Conservation (phyloP, 2,329 filamentous ascomycete species). For the Epichloe coenophiala region DNA sequence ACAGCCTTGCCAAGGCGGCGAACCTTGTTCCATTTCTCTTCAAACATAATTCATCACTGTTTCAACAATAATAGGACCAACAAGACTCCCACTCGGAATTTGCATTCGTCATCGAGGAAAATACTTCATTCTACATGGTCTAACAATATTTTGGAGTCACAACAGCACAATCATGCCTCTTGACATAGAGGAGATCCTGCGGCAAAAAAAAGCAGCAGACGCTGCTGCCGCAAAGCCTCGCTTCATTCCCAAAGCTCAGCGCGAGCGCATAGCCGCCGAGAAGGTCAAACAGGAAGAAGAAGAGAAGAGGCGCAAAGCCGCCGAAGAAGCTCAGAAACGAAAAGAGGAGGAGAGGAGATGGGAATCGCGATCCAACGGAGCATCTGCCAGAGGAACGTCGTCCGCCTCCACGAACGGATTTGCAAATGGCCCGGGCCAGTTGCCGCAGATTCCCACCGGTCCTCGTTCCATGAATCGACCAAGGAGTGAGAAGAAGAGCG, state of each 20-base stretch:
- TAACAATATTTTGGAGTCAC: too few species aligned
- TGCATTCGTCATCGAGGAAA: too few species aligned
- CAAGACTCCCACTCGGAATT: too few species aligned
- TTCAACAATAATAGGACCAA: too few species aligned
- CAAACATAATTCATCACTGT: too few species aligned
- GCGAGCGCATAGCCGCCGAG: conserved; percentile 67
- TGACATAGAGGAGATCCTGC: conserved; percentile 74
- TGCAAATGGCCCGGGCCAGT: conserved; percentile 10
- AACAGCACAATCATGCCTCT: conserved; percentile 29
- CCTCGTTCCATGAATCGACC: conserved; percentile 51
- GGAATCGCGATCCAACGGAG: conserved; percentile 15
- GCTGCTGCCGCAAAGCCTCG: conserved; percentile 77
- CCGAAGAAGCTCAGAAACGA: conserved; percentile 54
- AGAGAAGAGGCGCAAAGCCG: conserved; percentile 34
- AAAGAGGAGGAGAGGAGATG: conserved; percentile 45
- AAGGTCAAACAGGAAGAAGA: conserved; percentile 59
- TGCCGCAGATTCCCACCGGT: conserved; percentile 47
- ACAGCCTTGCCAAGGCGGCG: conserved; percentile 6
- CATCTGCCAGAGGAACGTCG: conserved; percentile 4
- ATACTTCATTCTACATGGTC: neutral
- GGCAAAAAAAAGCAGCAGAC: conserved; percentile 74
- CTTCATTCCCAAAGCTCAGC: conserved; percentile 71
- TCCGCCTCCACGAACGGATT: conserved; percentile 12
- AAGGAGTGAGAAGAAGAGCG: conserved; percentile 24
- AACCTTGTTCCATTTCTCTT: neutral